Evolutionary conservation across 257 asterid genomes (phyloP).

Genomic region (Phtheirospermum japonicum): DNA sequence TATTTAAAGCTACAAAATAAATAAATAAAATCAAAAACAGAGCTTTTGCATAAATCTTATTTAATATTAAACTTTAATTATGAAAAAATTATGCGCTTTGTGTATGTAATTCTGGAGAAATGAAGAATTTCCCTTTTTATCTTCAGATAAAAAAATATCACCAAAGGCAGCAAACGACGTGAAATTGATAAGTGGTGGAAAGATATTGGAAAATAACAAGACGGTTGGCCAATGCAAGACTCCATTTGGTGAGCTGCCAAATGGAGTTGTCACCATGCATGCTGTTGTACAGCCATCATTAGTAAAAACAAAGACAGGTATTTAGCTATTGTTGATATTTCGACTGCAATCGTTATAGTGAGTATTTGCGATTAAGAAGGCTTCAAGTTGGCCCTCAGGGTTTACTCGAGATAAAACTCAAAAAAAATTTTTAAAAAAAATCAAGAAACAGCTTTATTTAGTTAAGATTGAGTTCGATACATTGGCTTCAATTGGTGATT

Average conservation of each 20-base stretch:
- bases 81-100: too few relatives aligned
- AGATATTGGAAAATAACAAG: constrained; percentile 76
- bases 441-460: too few relatives aligned
- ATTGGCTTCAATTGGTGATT: too few relatives aligned
- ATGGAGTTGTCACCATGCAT: constrained; percentile 83
- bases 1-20: too few relatives aligned
- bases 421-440: too few relatives aligned
- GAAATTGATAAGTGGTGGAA: constrained; percentile 79
- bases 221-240: constrained; percentile 79
- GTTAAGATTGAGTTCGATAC: too few relatives aligned
- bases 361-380: too few relatives aligned
- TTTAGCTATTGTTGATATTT: neutral
- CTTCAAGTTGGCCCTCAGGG: too few relatives aligned
- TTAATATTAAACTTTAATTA: too few relatives aligned
- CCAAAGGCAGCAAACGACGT: constrained; percentile 80
- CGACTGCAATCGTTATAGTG: neutral
- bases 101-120: neutral
- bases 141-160: constrained; percentile 65
- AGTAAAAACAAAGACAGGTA: constrained; percentile 74
- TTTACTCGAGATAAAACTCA: too few relatives aligned
- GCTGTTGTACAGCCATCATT: constrained; percentile 87
- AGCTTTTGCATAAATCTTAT: too few relatives aligned
- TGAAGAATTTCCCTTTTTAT: neutral
- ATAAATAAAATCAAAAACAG: too few relatives aligned
- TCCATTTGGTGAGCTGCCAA: constrained; percentile 76